Evolutionary conservation across 441 rosid genomes (phyloP).

Genomic region (Raphanus hybrid): DNA sequence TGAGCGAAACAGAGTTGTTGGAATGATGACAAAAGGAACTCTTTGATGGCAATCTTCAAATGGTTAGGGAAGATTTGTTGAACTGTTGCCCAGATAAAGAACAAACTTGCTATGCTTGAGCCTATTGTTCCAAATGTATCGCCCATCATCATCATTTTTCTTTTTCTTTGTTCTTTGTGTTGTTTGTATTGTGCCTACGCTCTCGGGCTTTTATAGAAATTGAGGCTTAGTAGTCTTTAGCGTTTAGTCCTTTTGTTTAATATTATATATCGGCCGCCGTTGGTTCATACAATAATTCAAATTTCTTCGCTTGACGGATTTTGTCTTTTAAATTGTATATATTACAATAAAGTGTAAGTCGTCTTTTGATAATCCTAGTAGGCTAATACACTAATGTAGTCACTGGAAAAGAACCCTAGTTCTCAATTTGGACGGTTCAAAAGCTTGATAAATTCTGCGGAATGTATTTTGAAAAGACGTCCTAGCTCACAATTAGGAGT

Average conservation of each 20-base stretch:
- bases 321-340: neutral
- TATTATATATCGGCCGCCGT: neutral
- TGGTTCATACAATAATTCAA: neutral
- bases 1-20: slow-evolving; percentile 3
- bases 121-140: slow-evolving; percentile 3
- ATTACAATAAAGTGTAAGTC: neutral
- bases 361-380: neutral
- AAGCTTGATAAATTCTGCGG: neutral
- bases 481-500: neutral
- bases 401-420: neutral
- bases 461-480: neutral
- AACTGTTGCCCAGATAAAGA: slow-evolving; percentile 2
- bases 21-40: slow-evolving; percentile 4
- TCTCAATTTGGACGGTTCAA: neutral
- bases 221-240: neutral
- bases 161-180: neutral
- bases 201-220: neutral
- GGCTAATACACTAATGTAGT: neutral
- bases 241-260: neutral
- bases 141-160: slow-evolving; percentile 5
- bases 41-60: slow-evolving; percentile 1
- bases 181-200: neutral
- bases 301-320: neutral
- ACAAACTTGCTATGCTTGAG: slow-evolving; percentile 4
- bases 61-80: slow-evolving; percentile 11